These are phyloP conservation scores for Boletus pseudopeckii DNA, from an alignment of 768 basidiomycete species.

Conservation along the genomic window DNA sequence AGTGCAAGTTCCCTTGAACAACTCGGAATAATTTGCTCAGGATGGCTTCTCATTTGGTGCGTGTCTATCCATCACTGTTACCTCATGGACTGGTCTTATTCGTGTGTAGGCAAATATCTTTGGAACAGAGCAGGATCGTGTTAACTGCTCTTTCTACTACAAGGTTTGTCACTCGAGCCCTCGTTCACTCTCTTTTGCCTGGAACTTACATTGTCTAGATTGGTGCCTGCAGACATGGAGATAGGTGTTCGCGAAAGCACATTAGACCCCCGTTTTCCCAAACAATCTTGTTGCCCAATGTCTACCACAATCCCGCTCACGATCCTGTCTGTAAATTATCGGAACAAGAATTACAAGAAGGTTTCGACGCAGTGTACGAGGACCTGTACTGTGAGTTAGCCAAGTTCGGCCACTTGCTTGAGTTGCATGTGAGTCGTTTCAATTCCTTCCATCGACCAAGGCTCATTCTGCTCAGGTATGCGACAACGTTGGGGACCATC, in stretches of 20 bases:
- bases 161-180: constrained; percentile 52
- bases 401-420: constrained; percentile 93
- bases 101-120: constrained; percentile 82
- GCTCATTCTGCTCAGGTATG: constrained; percentile 58
- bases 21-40: not conserved
- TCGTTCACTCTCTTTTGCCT: not conserved
- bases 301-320: constrained; percentile 97
- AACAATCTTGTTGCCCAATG: constrained; percentile 93
- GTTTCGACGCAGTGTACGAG: constrained; percentile 92
- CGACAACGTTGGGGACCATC: constrained; percentile 99
- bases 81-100: constrained; percentile 1
- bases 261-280: constrained; percentile 97
- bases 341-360: constrained; percentile 85
- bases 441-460: not conserved
- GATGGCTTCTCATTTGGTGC: constrained; percentile 78
- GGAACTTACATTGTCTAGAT: constrained; percentile 50
- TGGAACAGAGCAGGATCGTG: constrained; percentile 90
- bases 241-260: constrained; percentile 97
- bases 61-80: not conserved
- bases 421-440: constrained; percentile 74
- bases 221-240: constrained; percentile 97
- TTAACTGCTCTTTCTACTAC: constrained; percentile 99
- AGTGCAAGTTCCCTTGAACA: not conserved
- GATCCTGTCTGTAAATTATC: constrained; percentile 86
- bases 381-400: constrained; percentile 92